Evolutionary conservation across 352 stramenopile genomes (phyloP).

Genomic region (Thalassiosira pacifica): DNA sequence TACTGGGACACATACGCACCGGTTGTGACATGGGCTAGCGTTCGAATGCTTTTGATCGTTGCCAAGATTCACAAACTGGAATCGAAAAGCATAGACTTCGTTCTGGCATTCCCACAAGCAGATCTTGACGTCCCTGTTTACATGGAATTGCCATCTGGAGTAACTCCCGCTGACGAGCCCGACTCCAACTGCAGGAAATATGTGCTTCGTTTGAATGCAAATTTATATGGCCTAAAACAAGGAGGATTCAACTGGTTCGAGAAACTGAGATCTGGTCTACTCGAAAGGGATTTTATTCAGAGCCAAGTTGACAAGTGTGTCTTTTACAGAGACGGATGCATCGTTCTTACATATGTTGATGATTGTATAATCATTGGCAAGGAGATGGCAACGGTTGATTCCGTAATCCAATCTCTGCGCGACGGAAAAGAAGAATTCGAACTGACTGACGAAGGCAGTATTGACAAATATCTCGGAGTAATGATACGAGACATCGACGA

Average conservation of each 20-base stretch:
- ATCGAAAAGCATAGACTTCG: constrained; percentile 57
- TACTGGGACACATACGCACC: constrained; percentile 53
- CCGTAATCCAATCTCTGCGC: constrained; percentile 1
- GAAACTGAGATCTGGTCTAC: constrained; percentile 19
- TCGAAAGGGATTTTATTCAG: constrained; percentile 31
- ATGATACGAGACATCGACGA: constrained; percentile 35
- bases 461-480: constrained; percentile 60
- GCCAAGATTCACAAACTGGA: constrained; percentile 21
- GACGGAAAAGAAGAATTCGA: constrained; percentile 22
- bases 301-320: constrained; percentile 65
- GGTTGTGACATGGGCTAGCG: constrained; percentile 39
- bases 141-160: constrained; percentile 34
- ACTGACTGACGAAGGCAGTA: constrained; percentile 18
- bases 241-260: constrained; percentile 38
- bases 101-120: constrained; percentile 62
- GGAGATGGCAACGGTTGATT: neutral
- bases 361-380: constrained; percentile 60
- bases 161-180: neutral
- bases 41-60: constrained; percentile 18
- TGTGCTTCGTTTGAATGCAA: constrained; percentile 34
- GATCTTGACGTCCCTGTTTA: constrained; percentile 34
- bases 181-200: neutral
- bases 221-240: constrained; percentile 52
- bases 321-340: constrained; percentile 52
- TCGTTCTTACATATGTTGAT: constrained; percentile 63